Base-by-base conservation (phyloP, 1,284 basidiomycete genomes). In the Ustilago hordei region DNA sequence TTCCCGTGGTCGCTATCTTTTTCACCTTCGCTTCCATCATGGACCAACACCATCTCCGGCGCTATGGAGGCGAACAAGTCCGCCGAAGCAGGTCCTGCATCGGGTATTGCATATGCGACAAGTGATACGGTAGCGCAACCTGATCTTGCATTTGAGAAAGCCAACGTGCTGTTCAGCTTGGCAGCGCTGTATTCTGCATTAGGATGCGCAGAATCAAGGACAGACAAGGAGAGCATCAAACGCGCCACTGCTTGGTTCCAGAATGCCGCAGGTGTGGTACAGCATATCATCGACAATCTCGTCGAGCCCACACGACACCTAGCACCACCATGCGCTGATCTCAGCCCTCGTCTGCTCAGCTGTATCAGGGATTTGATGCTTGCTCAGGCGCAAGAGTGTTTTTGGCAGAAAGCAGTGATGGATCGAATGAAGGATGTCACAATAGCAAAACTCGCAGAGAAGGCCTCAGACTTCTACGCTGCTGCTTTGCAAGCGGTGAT, bases 321-420 rank as follows among this genome's bases (percentile, higher is more conserved):
- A 38, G 53, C 64, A 19, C 75, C 75, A 0, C 43, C 69, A 1
- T 72, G 54, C 4, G 41, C 32, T 69, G 86, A 76, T 81, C 85
- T 55, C 79, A 83, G 13, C 84, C 86, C 45, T 83, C 86, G 31
- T 93, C 96, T 86, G 88, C 82, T 95, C 28, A 88, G 88, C 50
- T 89, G 91, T 28, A 84, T 98, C 28, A 90, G 93, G 79, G 90
- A 88, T 75, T 89, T 98, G 62, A 93, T 95, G 90, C 89, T 98
- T 1, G 95, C 95, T 0, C 95, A 98, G 87, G 95, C 95, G 0
- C 95, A 98, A 83, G 96, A 99, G 88, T 97, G 95, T 83, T 93
- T 92, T 61, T 98, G 96, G 95, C 95, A 97, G 85, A 91, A 93
- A 79, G 95, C 95, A 7, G 92, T 93, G 74, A 87, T 94, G 41